A percentile compares a stretch with the other conserved stretches of the same genome.
Conservation (phyloP, 371 early-diverging fungal genomes). For the Quaeritorhiza haematococci region DNA sequence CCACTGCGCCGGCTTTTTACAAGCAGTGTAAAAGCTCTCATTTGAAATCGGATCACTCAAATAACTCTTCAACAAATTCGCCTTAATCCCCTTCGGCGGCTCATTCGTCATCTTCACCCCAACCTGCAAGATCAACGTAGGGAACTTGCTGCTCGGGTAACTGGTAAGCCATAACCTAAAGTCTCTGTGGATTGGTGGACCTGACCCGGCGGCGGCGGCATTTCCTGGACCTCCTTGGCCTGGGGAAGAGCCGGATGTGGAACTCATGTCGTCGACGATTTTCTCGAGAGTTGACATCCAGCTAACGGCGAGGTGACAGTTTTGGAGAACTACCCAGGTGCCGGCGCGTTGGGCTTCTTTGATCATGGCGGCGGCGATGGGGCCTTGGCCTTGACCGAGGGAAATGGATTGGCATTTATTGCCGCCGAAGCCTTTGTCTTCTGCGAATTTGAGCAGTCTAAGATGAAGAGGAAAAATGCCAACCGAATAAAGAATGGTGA, state of each 20-base stretch:
- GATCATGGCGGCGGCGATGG: slow-evolving; percentile 55
- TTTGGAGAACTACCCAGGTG: slow-evolving; percentile 57
- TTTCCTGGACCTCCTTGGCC: no score
- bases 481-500: background rate
- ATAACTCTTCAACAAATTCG: slow-evolving; percentile 50
- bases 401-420: slow-evolving; percentile 48
- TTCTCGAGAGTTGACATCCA: slow-evolving; percentile 52
- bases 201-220: slow-evolving; percentile 2
- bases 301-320: slow-evolving; percentile 56
- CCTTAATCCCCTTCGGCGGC: slow-evolving; percentile 53
- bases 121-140: slow-evolving; percentile 47
- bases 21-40: slow-evolving; percentile 44
- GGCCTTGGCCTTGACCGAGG: slow-evolving; percentile 59
- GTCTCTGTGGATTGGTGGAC: slow-evolving; percentile 52
- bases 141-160: slow-evolving; percentile 54
- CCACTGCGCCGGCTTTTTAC: slow-evolving; percentile 42
- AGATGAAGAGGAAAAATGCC: background rate
- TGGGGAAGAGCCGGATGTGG: slow-evolving; percentile 25
- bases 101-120: slow-evolving; percentile 63
- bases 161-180: slow-evolving; percentile 56
- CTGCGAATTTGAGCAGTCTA: slow-evolving; percentile 54
- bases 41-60: slow-evolving; percentile 53
- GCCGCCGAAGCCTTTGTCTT: slow-evolving; percentile 48
- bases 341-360: slow-evolving; percentile 49
- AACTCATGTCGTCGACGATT: slow-evolving; percentile 51